These are phyloP conservation scores for Thinopyrum elongatum DNA, from an alignment of 176 grass and related monocot genomes.

Conservation along the genomic window DNA sequence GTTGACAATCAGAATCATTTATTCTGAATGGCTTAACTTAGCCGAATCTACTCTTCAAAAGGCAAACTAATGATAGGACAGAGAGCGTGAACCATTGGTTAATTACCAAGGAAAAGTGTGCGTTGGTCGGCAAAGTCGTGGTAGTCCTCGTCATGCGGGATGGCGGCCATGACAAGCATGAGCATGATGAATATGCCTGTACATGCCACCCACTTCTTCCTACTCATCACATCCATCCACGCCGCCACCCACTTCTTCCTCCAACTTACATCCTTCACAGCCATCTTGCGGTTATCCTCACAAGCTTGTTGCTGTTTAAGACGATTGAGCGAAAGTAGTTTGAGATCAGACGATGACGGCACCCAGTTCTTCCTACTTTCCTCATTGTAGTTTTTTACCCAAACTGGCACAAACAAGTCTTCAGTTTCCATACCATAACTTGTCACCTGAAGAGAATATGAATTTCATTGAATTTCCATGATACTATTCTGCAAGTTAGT, in stretches of 20 bases:
- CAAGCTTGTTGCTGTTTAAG: background rate
- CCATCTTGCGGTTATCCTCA: background rate
- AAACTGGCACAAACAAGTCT: no score
- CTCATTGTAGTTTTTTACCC: no score
- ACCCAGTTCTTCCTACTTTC: no score
- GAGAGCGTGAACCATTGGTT: background rate
- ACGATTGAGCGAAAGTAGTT: no score
- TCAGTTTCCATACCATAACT: no score
- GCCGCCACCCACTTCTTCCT: background rate
- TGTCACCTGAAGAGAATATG: no score
- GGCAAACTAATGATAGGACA: background rate
- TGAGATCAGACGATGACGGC: no score
- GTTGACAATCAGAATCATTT: background rate
- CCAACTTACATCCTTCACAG: slow-evolving; percentile 32
- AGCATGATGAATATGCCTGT: slow-evolving; percentile 61
- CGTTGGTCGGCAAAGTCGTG: slow-evolving; percentile 86
- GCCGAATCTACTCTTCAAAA: background rate
- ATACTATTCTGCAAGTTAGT: no score
- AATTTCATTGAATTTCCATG: no score
- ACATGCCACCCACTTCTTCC: slow-evolving; percentile 51
- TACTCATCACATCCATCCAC: no score
- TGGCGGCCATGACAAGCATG: slow-evolving; percentile 77
- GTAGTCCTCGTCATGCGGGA: slow-evolving; percentile 70
- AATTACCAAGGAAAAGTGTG: slow-evolving; percentile 62
- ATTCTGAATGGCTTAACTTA: background rate